Base-by-base conservation (phyloP, 352 stramenopile genomes). In the Sclerospora graminicola region DNA sequence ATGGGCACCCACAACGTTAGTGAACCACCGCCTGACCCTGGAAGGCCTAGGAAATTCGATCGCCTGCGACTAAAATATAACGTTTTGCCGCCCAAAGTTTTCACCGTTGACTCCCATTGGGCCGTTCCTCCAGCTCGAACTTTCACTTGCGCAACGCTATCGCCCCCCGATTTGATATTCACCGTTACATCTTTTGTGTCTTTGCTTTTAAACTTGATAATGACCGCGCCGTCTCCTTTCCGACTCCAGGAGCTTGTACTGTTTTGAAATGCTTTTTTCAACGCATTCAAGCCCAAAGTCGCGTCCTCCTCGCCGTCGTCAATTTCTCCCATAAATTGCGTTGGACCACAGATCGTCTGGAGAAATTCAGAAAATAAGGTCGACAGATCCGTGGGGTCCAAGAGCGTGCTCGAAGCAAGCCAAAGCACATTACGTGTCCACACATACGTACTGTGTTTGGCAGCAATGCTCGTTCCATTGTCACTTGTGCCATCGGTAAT, bases 61-160 rank as follows among this genome's bases (percentile, higher is more conserved):
- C 72, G 67, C 64, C 65, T 79, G 31, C 67, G 67, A 46, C 78
- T 67, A 45, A 82, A 21, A 49, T 81, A 82, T 33, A 82, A 18
- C 2, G 69, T 84, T 53, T 82, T 84, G 21, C 69, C 60, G 15
- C 66, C 42, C 11, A 76, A 38, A 0, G 27, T 33, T 2, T 41
- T 37, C 20, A 66, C 53, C 0, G 16, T 58, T 23, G 57, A 59
- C 8, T 39, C 63, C 54, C 54, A 76, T 1, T 36, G 38, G 21
- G 50, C 61, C 1, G 32, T 73, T 9, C 28, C 16, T 7, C 59
- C 61, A 15, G 47, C 54, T 26, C 55, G 41, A 7, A 76, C 52
- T 1, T 24, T 8, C 4, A 77, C 57, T 9, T 69, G 27, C 7
- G 47, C 40, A 20, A 69, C 49, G 8, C 56, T 48, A 1, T 48